A percentile compares a stretch with the other conserved stretches of the same genome.
phyloP scores from a whole-genome alignment of 1,139 yeast species.

The Scheffersomyces titani region DNA sequence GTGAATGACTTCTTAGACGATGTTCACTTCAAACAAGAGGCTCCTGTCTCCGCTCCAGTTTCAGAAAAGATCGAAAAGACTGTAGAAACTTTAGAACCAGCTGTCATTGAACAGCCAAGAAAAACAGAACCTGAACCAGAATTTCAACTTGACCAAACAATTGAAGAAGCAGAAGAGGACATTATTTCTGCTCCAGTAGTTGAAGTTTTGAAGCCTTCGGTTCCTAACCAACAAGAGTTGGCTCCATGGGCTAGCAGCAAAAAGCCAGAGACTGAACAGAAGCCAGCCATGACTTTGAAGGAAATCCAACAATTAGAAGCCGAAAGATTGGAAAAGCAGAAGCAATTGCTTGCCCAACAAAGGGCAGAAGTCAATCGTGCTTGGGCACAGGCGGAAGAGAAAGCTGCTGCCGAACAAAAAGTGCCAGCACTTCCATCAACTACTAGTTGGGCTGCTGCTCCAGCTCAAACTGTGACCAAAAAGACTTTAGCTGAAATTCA shows the following conservation, averaged over 20 bases:
- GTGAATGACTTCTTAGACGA: conserved; percentile 37
- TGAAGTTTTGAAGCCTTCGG: conserved; percentile 21
- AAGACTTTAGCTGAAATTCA: conserved; percentile 51
- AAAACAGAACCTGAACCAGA: conserved; percentile 4
- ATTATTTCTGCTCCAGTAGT: conserved; percentile 3
- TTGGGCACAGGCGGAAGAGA: conserved; percentile 25
- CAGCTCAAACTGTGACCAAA: conserved; percentile 23
- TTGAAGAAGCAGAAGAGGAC: conserved; percentile 3
- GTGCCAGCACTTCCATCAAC: conserved; percentile 43
- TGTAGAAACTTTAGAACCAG: neutral
- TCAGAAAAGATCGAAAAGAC: conserved; percentile 10
- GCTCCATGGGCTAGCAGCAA: conserved; percentile 60
- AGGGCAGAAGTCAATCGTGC: conserved; percentile 28
- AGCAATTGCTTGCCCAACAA: conserved; percentile 32
- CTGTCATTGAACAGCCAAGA: conserved; percentile 3
- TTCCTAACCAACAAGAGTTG: conserved; percentile 26
- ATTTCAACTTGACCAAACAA: neutral
- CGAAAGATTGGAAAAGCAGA: conserved; percentile 45
- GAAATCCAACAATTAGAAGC: conserved; percentile 75
- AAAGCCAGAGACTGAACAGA: conserved; percentile 20
- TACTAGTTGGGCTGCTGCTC: conserved; percentile 56
- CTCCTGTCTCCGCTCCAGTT: conserved; percentile 8
- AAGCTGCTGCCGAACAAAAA: conserved; percentile 15
- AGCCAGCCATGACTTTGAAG: conserved; percentile 59
- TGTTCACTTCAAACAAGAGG: conserved; percentile 1